Evolutionary conservation across 108 stramenopile species (phyloP).

Genomic region (Skeletonema costatum): DNA sequence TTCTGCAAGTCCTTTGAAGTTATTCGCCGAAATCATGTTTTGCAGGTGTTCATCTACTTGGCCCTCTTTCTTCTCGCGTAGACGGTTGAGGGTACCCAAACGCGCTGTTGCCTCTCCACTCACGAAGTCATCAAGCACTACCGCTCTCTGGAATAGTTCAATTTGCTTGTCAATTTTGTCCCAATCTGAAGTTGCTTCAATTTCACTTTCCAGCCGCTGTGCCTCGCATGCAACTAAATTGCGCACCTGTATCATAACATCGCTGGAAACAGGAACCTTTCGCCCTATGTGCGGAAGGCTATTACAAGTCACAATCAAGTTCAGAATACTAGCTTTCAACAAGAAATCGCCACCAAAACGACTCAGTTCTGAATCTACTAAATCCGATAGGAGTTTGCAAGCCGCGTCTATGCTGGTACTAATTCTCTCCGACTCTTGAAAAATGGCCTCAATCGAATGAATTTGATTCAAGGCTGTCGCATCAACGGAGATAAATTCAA

Average conservation of each 20-base stretch:
- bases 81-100: conserved; percentile 29
- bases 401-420: background rate
- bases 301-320: conserved; percentile 6
- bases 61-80: conserved; percentile 51
- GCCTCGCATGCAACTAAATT: conserved; percentile 34
- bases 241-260: conserved; percentile 24
- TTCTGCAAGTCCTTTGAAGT: conserved; percentile 49
- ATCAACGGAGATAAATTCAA: background rate
- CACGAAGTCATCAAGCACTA: conserved; percentile 42
- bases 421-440: background rate
- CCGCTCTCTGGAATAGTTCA: conserved; percentile 28
- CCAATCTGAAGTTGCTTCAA: conserved; percentile 50
- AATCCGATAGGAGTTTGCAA: background rate
- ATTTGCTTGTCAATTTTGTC: conserved; percentile 49
- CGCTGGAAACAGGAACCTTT: conserved; percentile 12
- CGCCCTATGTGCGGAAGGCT: background rate
- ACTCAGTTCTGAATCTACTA: conserved; percentile 7
- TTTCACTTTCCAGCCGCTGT: conserved; percentile 26
- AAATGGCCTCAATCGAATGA: background rate
- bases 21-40: conserved; percentile 38
- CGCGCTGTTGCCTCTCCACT: conserved; percentile 31
- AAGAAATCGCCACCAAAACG: conserved; percentile 20
- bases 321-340: conserved; percentile 9
- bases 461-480: background rate
- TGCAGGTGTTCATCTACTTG: conserved; percentile 45